A percentile compares a stretch with the other conserved stretches of the same genome.
phyloP scores from a whole-genome alignment of 768 basidiomycete species.

The Rickenella mellea region DNA sequence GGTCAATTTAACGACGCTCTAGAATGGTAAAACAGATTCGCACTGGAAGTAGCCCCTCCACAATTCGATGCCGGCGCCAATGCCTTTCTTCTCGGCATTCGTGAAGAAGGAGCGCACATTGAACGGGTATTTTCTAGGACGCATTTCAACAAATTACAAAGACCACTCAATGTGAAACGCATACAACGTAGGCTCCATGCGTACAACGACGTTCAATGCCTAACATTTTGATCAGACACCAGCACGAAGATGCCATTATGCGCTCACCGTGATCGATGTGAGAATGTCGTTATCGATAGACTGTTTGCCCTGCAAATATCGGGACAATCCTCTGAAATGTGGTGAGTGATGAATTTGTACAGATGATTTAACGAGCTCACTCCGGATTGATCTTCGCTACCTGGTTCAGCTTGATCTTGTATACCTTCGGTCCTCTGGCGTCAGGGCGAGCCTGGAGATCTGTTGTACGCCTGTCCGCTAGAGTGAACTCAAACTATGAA shows the following conservation, averaged over 20 bases:
- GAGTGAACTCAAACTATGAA: conserved; percentile 50
- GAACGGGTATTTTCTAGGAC: conserved; percentile 43
- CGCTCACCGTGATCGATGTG: conserved; percentile 54
- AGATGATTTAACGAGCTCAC: conserved; percentile 17
- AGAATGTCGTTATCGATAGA: conserved; percentile 58
- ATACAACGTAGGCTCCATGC: conserved; percentile 63
- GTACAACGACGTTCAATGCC: conserved; percentile 68
- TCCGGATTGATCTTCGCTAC: conserved; percentile 53
- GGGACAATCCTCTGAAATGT: conserved; percentile 42
- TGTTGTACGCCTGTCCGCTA: conserved; percentile 29
- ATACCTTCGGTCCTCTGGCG: conserved; percentile 48
- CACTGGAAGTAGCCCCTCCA: conserved; percentile 77
- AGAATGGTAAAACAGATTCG: neutral
- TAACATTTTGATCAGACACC: conserved; percentile 17
- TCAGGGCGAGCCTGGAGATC: conserved; percentile 23
- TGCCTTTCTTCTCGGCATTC: conserved; percentile 34
- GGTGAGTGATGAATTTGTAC: neutral
- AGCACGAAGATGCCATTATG: neutral
- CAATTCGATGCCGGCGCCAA: conserved; percentile 47
- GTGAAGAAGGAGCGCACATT: conserved; percentile 73
- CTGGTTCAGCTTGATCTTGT: conserved; percentile 51
- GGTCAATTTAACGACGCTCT: neutral
- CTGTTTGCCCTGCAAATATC: conserved; percentile 57
- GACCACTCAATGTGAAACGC: conserved; percentile 1
- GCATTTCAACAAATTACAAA: neutral